These are phyloP conservation scores for Alloteropsis angusta DNA, from an alignment of 202 grass and related monocot species.

Conservation along the genomic window DNA sequence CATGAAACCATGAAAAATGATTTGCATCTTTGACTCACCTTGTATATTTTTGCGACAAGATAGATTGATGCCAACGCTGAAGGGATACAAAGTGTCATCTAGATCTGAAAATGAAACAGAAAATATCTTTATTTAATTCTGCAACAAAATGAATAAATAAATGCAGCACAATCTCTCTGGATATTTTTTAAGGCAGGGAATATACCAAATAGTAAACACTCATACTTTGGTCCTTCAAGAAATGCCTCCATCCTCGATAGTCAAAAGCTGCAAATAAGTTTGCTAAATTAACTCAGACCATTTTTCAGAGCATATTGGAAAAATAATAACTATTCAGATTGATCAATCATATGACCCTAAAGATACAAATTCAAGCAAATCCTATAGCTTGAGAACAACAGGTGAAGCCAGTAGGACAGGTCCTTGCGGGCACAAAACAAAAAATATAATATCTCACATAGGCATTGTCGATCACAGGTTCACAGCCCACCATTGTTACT, in stretches of 20 bases:
- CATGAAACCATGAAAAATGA: background rate
- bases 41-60: conserved; percentile 62
- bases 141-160: background rate
- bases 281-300: background rate
- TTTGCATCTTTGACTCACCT: conserved; percentile 21
- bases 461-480: background rate
- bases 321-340: background rate
- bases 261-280: conserved; percentile 6
- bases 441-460: background rate
- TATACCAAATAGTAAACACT: conserved; percentile 63
- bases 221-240: conserved; percentile 35
- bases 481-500: background rate
- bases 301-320: background rate
- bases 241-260: conserved; percentile 25
- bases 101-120: conserved; percentile 42
- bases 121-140: background rate
- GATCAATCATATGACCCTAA: background rate
- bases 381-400: background rate
- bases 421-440: background rate
- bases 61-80: conserved; percentile 45
- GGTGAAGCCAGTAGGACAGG: background rate
- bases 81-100: conserved; percentile 66
- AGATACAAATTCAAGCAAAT: background rate
- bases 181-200: background rate
- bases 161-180: background rate